Evolutionary conservation across 352 stramenopile genomes (phyloP), one percentile per base, ranked within the genome.

Genomic region (Phytophthora multivora): DNA sequence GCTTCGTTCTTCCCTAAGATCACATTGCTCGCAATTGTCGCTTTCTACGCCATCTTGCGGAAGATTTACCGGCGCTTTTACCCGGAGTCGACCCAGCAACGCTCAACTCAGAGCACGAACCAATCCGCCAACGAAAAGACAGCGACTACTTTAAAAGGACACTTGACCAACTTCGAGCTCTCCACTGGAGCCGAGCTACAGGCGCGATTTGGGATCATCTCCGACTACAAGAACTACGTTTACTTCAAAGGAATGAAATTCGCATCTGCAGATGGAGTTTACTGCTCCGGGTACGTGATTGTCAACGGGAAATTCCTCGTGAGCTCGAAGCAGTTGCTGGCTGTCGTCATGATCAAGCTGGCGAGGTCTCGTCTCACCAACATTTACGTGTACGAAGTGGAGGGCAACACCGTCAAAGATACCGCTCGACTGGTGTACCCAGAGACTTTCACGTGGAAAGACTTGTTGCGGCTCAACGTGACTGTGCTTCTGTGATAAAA

Each of bases 181-280:
- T 65, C 66, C 9, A 75, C 66, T 5, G 66, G 66, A 39, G 66
- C 56, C 6, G 61, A 70, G 26, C 42, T 75, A 15, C 66, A 71
- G 19, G 40, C 59, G n/a, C 57, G 65, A 2, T 63, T 75, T 21
- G 74, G 74, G 1, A 49, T 83, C 6, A 60, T 83, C 16, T 80
- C 56, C 1, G 57, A 74, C 12, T 83, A 74, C 38, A 66, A 76
- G 10, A 78, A 63, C 10, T 59, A 59, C 9, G 51, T 59, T 12
- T 51, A 59, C 21, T 51, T 59, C 9, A 59, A 59, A 25, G 51
- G 51, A 0, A 59, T 59, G 51, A 59, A 59, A 16, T 59, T 59
- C 26, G 51, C 51, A 1, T 59, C 51, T 18, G 51, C 51, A 11
- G 51, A 59, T 21, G 51, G 51, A 0, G 51, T 59, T 7, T 59